A percentile compares a stretch with the other conserved stretches of the same genome.
These are phyloP conservation scores for Linum trigynum DNA, from an alignment of 345 rosid genomes.

Conservation along the genomic window DNA sequence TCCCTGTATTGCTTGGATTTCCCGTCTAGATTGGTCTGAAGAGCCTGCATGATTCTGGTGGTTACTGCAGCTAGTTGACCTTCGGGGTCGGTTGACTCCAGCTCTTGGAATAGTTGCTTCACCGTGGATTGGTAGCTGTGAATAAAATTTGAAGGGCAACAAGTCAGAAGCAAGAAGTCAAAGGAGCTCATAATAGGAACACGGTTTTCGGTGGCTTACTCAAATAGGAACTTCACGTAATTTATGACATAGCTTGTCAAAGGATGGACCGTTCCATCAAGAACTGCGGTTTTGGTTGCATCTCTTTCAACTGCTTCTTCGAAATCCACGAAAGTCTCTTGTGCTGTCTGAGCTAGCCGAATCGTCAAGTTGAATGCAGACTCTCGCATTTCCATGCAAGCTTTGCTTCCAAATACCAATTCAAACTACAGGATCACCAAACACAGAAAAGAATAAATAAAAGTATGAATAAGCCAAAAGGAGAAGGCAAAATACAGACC, in stretches of 20 bases:
- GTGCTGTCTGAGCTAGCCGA: constrained; percentile 80
- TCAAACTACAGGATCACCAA: constrained; percentile 40
- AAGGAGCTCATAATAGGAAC: background rate
- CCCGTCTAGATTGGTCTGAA: constrained; percentile 80
- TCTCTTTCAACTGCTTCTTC: constrained; percentile 96
- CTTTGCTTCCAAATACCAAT: constrained; percentile 48
- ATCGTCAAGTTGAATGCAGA: constrained; percentile 60
- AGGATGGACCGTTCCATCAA: constrained; percentile 97
- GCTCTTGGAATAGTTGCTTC: constrained; percentile 80
- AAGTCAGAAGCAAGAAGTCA: constrained; percentile 10
- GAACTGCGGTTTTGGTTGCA: constrained; percentile 88
- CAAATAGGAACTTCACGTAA: constrained; percentile 86
- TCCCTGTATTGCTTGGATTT: constrained; percentile 96
- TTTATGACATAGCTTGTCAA: constrained; percentile 95
- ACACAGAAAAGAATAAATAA: background rate
- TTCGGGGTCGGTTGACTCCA: constrained; percentile 49
- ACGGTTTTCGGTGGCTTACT: constrained; percentile 40
- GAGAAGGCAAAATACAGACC: too few relatives aligned
- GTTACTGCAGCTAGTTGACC: constrained; percentile 56
- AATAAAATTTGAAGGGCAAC: constrained; percentile 10
- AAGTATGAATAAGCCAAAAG: too few relatives aligned
- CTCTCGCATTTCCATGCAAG: constrained; percentile 75
- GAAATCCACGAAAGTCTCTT: constrained; percentile 90
- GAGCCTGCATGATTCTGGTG: constrained; percentile 79
- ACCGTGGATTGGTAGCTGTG: constrained; percentile 73